Conservation (phyloP, 23 red algal genomes). For the Gracilaria gracilis region DNA sequence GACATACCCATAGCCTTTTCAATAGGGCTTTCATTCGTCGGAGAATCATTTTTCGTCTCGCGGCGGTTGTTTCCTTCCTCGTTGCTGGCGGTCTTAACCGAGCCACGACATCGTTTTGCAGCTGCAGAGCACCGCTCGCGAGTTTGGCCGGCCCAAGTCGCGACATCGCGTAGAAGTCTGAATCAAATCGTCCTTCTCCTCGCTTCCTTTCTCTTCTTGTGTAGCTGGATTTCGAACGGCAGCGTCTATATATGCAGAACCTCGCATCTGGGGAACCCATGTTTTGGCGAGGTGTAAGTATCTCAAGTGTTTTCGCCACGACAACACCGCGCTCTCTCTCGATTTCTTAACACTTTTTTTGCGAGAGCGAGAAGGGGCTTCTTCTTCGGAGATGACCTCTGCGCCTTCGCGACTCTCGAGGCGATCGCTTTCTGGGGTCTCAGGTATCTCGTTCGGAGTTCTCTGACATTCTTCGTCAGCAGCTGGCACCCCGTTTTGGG, state of each 20-base stretch:
- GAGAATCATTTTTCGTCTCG: not conserved
- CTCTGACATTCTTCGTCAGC: not conserved
- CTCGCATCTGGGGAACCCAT: not conserved
- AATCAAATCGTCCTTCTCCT: not conserved
- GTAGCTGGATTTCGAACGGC: not conserved
- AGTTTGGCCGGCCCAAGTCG: not conserved
- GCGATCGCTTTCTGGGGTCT: not conserved
- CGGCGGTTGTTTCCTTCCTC: not conserved
- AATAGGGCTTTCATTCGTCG: not conserved
- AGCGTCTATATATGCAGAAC: not conserved
- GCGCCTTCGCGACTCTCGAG: not conserved
- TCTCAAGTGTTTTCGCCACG: not conserved
- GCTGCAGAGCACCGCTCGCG: not conserved
- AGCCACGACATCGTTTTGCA: not conserved
- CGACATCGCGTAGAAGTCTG: too few species aligned
- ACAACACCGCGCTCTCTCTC: not conserved
- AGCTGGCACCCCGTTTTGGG: not conserved
- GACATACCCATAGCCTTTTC: not conserved
- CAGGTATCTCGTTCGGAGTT: not conserved
- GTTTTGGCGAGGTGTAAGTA: not conserved
- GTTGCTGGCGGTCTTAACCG: not conserved
- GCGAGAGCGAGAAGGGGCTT: not conserved
- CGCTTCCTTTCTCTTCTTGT: not conserved
- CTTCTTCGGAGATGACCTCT: constrained; percentile 1
- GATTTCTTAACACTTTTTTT: not conserved